These are phyloP conservation scores for Hypoxylon rickii DNA, from an alignment of 495 filamentous ascomycete genomes.

Conservation along the genomic window DNA sequence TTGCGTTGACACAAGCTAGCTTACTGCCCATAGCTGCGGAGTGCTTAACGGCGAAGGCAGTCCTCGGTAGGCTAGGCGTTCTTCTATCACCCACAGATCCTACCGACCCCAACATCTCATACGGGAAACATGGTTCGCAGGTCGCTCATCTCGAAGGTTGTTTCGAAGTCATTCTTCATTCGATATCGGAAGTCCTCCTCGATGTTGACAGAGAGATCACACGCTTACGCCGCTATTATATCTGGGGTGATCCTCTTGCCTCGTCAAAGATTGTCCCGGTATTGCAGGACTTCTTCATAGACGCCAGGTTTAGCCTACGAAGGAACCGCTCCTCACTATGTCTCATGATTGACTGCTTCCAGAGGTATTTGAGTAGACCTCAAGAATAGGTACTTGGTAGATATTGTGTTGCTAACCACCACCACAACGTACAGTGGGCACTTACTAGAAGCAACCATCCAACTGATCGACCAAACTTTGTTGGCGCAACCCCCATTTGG, in stretches of 20 bases:
- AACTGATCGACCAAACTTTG: slow-evolving; percentile 13
- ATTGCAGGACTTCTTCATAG: slow-evolving; percentile 27
- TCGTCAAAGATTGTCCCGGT: slow-evolving; percentile 19
- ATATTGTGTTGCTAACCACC: no score
- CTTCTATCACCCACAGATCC: slow-evolving; percentile 1
- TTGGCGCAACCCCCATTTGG: background rate
- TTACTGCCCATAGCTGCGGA: slow-evolving; percentile 20
- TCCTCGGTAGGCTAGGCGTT: slow-evolving; percentile 9
- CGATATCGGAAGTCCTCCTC: slow-evolving; percentile 24
- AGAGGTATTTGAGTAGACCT: slow-evolving; percentile 24
- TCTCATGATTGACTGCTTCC: slow-evolving; percentile 28
- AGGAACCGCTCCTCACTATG: slow-evolving; percentile 25
- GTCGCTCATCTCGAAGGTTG: slow-evolving; percentile 14
- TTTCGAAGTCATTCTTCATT: slow-evolving; percentile 28
- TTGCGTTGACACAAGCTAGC: slow-evolving; percentile 7
- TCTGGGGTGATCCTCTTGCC: slow-evolving; percentile 23
- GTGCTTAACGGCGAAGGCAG: slow-evolving; percentile 16
- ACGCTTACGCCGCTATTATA: slow-evolving; percentile 20
- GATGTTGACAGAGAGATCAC: slow-evolving; percentile 24
- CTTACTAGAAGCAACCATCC: slow-evolving; percentile 18
- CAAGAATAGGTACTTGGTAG: no score
- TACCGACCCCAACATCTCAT: background rate
- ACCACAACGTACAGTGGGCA: slow-evolving; percentile 7
- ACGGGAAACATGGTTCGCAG: background rate
- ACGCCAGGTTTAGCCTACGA: slow-evolving; percentile 16